Evolutionary conservation across 1,139 yeast species (phyloP).

Genomic region (Candida gigantensis): DNA sequence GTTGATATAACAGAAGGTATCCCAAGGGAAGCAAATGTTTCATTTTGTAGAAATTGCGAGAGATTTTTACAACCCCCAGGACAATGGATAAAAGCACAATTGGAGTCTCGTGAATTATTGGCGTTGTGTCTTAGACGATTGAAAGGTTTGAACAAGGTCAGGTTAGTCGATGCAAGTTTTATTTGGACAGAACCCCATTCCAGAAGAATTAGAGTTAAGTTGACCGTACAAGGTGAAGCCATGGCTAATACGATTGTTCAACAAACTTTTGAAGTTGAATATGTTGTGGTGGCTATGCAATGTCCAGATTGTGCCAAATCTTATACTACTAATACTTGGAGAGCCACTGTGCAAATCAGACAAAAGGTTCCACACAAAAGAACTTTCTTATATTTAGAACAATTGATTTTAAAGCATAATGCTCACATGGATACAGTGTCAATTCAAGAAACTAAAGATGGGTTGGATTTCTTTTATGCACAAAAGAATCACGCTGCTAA

Average conservation of each 20-base stretch:
- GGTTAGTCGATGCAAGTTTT: conserved; percentile 90
- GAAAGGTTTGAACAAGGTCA: conserved; percentile 83
- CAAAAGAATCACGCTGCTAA: conserved; percentile 90
- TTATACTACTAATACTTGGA: conserved; percentile 95
- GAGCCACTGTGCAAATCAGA: conserved; percentile 94
- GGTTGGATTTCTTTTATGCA: conserved; percentile 89
- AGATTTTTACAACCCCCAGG: conserved; percentile 92
- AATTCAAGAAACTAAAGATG: conserved; percentile 90
- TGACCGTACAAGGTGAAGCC: conserved; percentile 97
- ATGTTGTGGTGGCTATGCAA: conserved; percentile 92
- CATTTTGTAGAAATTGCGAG: conserved; percentile 97
- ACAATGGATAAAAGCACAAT: conserved; percentile 89
- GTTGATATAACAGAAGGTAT: conserved; percentile 95
- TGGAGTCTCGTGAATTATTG: conserved; percentile 88
- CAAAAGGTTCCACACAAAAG: conserved; percentile 97
- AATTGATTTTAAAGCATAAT: conserved; percentile 85
- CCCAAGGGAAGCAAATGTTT: conserved; percentile 89
- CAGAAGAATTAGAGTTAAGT: conserved; percentile 83
- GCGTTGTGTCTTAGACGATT: conserved; percentile 88
- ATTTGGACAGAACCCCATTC: conserved; percentile 99
- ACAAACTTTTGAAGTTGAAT: conserved; percentile 94
- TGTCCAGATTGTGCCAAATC: conserved; percentile 99
- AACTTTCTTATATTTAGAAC: conserved; percentile 93
- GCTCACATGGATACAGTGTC: conserved; percentile 95
- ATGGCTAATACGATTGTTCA: conserved; percentile 89